Percentiles rank a stretch among this genome's conserved stretches.
These are phyloP conservation scores for Cotoneaster glaucophyllus DNA, from an alignment of 306 rosid species.

Conservation along the genomic window DNA sequence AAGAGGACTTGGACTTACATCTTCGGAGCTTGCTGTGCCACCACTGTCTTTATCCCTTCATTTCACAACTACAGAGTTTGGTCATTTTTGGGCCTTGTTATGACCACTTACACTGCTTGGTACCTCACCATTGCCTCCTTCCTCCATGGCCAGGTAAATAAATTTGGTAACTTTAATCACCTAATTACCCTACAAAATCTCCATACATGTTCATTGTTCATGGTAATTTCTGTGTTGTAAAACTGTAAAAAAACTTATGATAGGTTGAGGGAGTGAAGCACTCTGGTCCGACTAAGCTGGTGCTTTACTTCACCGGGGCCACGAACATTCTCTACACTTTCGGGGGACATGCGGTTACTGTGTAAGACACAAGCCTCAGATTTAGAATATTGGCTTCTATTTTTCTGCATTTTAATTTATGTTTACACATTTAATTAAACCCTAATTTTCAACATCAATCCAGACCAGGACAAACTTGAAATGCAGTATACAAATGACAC, in stretches of 20 bases:
- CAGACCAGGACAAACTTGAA: background rate
- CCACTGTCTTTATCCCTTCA: slow-evolving; percentile 96
- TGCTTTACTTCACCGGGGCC: slow-evolving; percentile 95
- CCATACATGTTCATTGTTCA: background rate
- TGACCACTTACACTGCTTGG: slow-evolving; percentile 99
- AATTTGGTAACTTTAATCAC: background rate
- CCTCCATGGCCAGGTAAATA: slow-evolving; percentile 79
- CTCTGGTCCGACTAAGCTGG: slow-evolving; percentile 85
- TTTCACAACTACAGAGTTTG: slow-evolving; percentile 95
- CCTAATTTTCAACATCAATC: background rate
- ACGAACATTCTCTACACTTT: slow-evolving; percentile 99
- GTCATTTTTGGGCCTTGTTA: slow-evolving; percentile 90
- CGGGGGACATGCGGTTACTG: slow-evolving; percentile 99
- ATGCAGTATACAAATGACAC: background rate
- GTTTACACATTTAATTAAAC: background rate
- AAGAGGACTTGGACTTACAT: slow-evolving; percentile 99
- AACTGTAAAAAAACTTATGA: background rate
- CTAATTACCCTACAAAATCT: background rate
- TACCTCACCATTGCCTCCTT: slow-evolving; percentile 83
- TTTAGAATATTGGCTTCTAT: background rate
- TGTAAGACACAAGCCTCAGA: slow-evolving; percentile 54
- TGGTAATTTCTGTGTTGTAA: background rate
- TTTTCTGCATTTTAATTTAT: background rate
- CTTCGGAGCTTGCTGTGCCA: slow-evolving; percentile 98
- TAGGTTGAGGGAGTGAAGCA: slow-evolving; percentile 92